These are phyloP conservation scores for Boletus sp. DNA, from an alignment of 768 basidiomycete genomes.

Conservation along the genomic window DNA sequence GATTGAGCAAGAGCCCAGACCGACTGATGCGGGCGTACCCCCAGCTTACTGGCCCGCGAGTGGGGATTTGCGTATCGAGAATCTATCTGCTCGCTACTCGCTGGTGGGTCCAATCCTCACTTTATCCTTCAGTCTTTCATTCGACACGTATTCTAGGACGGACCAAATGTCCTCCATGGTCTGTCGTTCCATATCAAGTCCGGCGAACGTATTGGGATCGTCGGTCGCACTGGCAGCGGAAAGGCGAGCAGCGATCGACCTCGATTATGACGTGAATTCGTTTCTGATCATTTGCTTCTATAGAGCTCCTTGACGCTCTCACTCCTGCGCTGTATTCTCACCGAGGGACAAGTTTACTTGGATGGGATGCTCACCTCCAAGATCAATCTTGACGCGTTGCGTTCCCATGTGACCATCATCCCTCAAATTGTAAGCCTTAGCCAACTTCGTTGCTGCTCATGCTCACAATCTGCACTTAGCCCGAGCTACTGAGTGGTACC, in stretches of 20 bases:
- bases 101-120: neutral
- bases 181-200: constrained; percentile 1
- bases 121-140: no score
- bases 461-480: neutral
- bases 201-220: neutral
- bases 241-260: neutral
- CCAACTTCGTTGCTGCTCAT: neutral
- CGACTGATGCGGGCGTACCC: neutral
- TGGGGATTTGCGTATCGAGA: neutral
- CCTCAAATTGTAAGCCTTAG: neutral
- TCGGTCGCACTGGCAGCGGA: constrained; percentile 4
- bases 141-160: neutral
- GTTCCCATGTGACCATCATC: constrained; percentile 1
- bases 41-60: constrained; percentile 1
- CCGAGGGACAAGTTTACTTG: neutral
- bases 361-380: neutral
- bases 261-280: no score
- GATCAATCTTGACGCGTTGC: neutral
- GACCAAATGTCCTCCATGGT: neutral
- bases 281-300: neutral
- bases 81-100: constrained; percentile 6
- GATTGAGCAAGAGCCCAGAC: neutral
- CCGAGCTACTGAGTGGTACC: constrained; percentile 43
- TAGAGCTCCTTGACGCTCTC: constrained; percentile 5
- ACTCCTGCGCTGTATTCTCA: constrained; percentile 2